Percentiles rank a stretch among this genome's conserved stretches.
phyloP scores from a whole-genome alignment of 1,284 basidiomycete species.

The Peniophora sp. region DNA sequence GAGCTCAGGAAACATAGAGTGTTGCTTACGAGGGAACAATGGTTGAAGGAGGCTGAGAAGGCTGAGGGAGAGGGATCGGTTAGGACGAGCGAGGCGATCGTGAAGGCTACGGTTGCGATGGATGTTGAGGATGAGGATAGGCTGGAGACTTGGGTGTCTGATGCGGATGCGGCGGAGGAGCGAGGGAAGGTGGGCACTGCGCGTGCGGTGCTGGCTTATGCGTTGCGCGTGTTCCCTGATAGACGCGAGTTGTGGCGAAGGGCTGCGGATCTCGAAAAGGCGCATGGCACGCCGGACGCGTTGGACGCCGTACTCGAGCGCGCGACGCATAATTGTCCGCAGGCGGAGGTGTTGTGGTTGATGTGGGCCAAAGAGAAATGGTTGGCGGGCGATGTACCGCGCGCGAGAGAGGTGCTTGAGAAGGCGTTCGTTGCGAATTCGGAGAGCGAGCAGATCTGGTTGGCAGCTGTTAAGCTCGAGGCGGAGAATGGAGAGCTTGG shows the following conservation, averaged over 20 bases:
- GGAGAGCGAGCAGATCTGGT: slow-evolving; percentile 95
- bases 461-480: slow-evolving; percentile 95
- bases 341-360: slow-evolving; percentile 94
- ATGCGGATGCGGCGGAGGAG: slow-evolving; percentile 78
- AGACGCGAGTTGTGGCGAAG: slow-evolving; percentile 78
- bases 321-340: slow-evolving; percentile 86
- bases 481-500: slow-evolving; percentile 87
- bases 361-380: slow-evolving; percentile 97
- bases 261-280: slow-evolving; percentile 89
- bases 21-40: slow-evolving; percentile 76
- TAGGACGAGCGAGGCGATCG: slow-evolving; percentile 87
- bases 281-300: slow-evolving; percentile 77
- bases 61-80: slow-evolving; percentile 85
- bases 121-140: slow-evolving; percentile 94
- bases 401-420: slow-evolving; percentile 81
- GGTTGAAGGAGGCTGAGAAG: slow-evolving; percentile 38
- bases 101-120: slow-evolving; percentile 92
- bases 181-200: slow-evolving; percentile 78
- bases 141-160: slow-evolving; percentile 84
- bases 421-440: slow-evolving; percentile 92
- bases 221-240: slow-evolving; percentile 88
- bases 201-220: slow-evolving; percentile 83
- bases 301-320: slow-evolving; percentile 78
- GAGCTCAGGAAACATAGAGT: slow-evolving; percentile 81
- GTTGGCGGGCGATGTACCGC: slow-evolving; percentile 81